Conservation (phyloP, 2,329 filamentous ascomycete species). For the Cytospora paraplurivora region DNA sequence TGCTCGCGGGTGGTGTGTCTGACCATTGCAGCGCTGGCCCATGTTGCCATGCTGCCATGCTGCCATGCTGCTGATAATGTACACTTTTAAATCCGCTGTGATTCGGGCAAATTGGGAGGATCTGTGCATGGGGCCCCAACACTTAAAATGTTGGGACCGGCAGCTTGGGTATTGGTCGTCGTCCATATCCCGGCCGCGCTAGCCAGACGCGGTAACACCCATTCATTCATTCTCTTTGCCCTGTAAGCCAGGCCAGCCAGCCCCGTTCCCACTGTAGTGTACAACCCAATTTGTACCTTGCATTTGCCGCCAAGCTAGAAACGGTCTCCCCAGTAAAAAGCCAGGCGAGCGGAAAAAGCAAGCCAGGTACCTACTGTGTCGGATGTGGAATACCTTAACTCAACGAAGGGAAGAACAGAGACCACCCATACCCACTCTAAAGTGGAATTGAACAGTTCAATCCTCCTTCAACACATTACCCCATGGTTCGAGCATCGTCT, state of each 20-base stretch:
- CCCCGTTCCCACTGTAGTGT: too few relatives aligned
- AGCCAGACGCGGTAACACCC: not conserved
- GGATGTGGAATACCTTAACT: too few relatives aligned
- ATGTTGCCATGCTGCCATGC: too few relatives aligned
- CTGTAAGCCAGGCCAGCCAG: not conserved
- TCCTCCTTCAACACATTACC: not conserved
- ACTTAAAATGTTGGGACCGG: conserved; percentile 3
- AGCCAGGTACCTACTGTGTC: too few relatives aligned
- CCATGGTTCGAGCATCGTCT: not conserved
- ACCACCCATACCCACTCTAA: too few relatives aligned
- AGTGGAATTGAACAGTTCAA: too few relatives aligned
- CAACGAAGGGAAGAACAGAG: too few relatives aligned
- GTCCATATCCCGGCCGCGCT: not conserved
- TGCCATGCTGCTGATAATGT: not conserved
- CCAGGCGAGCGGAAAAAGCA: too few relatives aligned
- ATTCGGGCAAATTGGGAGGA: not conserved
- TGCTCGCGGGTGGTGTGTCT: not conserved
- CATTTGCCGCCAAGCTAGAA: too few relatives aligned
- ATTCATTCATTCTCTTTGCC: not conserved
- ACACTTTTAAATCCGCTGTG: not conserved
- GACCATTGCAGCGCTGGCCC: not conserved
- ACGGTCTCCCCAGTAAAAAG: too few relatives aligned
- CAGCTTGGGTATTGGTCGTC: not conserved
- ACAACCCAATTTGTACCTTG: too few relatives aligned
- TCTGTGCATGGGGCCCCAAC: not conserved